Base-by-base conservation (phyloP, 2,329 filamentous ascomycete genomes). In the Ophiosphaerella herpotricha region DNA sequence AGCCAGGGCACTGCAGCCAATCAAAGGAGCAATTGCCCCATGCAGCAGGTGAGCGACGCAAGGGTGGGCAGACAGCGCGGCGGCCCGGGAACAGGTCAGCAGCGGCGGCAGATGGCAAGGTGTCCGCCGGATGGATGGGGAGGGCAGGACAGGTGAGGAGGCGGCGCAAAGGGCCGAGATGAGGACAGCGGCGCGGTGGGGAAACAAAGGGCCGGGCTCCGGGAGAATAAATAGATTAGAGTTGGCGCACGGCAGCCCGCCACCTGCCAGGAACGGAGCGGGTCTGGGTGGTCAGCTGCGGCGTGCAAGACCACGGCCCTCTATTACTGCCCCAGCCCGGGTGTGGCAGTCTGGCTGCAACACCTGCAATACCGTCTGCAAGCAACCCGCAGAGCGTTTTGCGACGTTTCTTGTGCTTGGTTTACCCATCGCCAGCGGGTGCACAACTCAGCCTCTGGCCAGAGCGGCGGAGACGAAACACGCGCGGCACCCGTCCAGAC, bases 151-250 rank as follows among this genome's bases (percentile, higher is more conserved):
- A 26, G 18, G 18, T 21, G 18, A 29, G 11, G 26, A 29, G 26
- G 26, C n/a, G 5, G 43, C 14, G 24, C 42, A 44, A 29, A 44
- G 13, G 35, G n/a, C 41, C 41, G 34, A 35, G 42, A 45, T 40
- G 39, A 41, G 45, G 24, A 39, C 44, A 23, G 7, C 31, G 52
- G 41, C 49, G 40, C 18, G 40, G 48, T 24, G 39, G 48, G 46
- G 47, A 44, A 32, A 44, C 36, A 36, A 44, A 48, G 39, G 11
- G 16, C 12, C 16, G 35, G 48, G 18, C 4, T 45, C 40, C 24
- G 44, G 48, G 7, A 40, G 52, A 56, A 55, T 53, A 60, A 60
- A 60, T 60, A 60, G 55, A 60, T 56, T 56, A 52, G 48, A 24
- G 43, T 50, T 56, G 7, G 14, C 35, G 49, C 42, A 46, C 39